These are phyloP conservation scores for Suillus bovinus DNA, from an alignment of 768 basidiomycete genomes.

Conservation along the genomic window DNA sequence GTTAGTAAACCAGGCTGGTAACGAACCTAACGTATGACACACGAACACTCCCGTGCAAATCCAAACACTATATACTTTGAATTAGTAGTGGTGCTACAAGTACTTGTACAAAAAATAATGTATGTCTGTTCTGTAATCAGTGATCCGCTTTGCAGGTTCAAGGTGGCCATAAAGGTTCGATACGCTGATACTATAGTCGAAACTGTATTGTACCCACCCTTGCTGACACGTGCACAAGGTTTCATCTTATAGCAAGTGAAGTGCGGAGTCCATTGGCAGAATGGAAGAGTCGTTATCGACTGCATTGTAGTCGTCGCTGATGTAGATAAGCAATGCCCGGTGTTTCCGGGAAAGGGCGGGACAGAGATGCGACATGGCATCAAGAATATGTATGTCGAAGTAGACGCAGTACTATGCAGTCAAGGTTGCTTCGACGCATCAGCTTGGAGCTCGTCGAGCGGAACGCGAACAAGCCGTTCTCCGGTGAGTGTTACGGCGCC, in stretches of 20 bases:
- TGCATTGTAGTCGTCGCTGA: not conserved
- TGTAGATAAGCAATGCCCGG: not conserved
- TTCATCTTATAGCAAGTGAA: not conserved
- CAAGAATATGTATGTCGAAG: not conserved
- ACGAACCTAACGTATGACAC: slow-evolving; percentile 3
- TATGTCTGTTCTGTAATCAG: not conserved
- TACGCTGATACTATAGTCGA: not conserved
- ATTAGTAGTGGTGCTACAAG: not conserved
- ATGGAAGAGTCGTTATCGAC: not conserved
- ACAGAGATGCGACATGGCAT: not conserved
- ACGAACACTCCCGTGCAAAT: not conserved
- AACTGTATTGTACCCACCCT: not conserved
- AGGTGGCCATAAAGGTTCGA: not conserved
- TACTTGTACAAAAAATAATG: not conserved
- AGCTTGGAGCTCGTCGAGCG: slow-evolving; percentile 62
- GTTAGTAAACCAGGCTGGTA: no score
- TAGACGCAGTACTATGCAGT: not conserved
- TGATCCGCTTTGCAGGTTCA: not conserved
- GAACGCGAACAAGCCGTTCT: slow-evolving; percentile 71
- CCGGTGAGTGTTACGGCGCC: slow-evolving; percentile 32
- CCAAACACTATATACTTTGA: not conserved
- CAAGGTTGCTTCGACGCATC: slow-evolving; percentile 15
- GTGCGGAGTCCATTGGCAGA: no score
- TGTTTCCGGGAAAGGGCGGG: not conserved
- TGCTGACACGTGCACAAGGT: not conserved